phyloP scores from a whole-genome alignment of 352 stramenopile genomes.

The Phytophthora lateralis region DNA sequence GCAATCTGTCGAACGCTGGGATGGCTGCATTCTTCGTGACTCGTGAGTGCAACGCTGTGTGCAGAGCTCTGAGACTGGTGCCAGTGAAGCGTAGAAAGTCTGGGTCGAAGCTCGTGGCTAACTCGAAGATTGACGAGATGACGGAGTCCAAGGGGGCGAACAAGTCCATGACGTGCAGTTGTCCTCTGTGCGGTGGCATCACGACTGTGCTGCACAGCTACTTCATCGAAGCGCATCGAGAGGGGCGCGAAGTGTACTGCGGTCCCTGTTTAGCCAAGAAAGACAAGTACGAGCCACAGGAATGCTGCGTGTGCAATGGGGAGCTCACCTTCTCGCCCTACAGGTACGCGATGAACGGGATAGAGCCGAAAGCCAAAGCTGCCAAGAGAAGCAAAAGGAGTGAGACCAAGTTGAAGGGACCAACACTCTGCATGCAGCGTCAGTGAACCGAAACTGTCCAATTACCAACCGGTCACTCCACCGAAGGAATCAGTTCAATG shows the following conservation, averaged over 20 bases:
- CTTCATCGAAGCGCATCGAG: constrained; percentile 29
- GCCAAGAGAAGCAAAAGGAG: background rate
- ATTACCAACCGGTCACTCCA: background rate
- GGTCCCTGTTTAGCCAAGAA: constrained; percentile 14
- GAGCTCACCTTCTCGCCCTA: constrained; percentile 15
- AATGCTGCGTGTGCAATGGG: constrained; percentile 11
- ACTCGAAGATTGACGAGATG: background rate
- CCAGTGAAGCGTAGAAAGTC: constrained; percentile 5
- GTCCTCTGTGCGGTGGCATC: constrained; percentile 39
- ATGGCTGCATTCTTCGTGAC: constrained; percentile 47
- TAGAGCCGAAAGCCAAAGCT: constrained; percentile 17
- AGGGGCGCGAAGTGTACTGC: constrained; percentile 31
- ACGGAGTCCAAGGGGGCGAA: background rate
- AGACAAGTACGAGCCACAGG: constrained; percentile 1
- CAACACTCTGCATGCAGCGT: background rate
- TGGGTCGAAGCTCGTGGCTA: background rate
- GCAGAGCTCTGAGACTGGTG: constrained; percentile 25
- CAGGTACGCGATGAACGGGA: constrained; percentile 45
- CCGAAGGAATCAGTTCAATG: background rate
- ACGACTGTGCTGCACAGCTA: constrained; percentile 18
- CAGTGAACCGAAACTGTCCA: background rate
- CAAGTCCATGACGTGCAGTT: constrained; percentile 39
- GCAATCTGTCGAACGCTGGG: constrained; percentile 32
- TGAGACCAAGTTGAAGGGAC: constrained; percentile 1
- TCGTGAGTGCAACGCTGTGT: constrained; percentile 43